Evolutionary conservation across 108 stramenopile species (phyloP), one percentile per base, ranked within the genome.

Genomic region (Nannochloropsis salina): DNA sequence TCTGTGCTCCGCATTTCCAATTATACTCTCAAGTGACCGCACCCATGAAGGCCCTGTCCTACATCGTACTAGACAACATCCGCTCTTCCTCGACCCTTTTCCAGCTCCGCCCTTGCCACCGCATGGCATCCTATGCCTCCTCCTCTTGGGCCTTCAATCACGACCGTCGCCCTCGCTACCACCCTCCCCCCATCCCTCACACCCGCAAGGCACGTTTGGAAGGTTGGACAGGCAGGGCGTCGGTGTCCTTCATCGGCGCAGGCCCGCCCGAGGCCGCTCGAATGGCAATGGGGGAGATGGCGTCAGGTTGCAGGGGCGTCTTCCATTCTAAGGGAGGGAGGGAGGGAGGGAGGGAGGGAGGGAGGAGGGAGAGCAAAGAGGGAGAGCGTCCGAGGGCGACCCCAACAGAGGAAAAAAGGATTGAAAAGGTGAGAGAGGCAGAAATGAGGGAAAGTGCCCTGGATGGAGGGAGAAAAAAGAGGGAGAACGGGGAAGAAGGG

Each of bases 401-500:
- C 3, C n/a, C 61, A 2, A 74, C 15, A n/a, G 12, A 12, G 9
- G 9, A 51, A 12, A 12, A 12, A 10, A 74, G 20, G 5, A 74
- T 20, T 15, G 61, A 5, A 3, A 4, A 74, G 4, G n/a, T 2
- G 61, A 74, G 2, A n/a, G 5, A 74, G 61, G 61, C 20, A 74
- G 61, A 5, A 74, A 74, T 4, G 61, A n/a, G n/a, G 2, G 61
- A n/a, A 74, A n/a, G n/a, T n/a, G n/a, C n/a, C n/a, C n/a, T n/a
- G 61, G 61, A 74, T 2, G 61, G 61, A 74, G 61, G 61, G 61
- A 74, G n/a, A n/a, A n/a, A n/a, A n/a, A n/a, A n/a, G n/a, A n/a
- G n/a, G n/a, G n/a, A n/a, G n/a, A n/a, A n/a, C n/a, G n/a, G 2
- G 61, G 61, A 74, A n/a, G 61, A 5, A 5, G 61, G 4, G 61